Evolutionary conservation across 1,284 basidiomycete species (phyloP).

Genomic region (Tetrapyrgos nigripes): DNA sequence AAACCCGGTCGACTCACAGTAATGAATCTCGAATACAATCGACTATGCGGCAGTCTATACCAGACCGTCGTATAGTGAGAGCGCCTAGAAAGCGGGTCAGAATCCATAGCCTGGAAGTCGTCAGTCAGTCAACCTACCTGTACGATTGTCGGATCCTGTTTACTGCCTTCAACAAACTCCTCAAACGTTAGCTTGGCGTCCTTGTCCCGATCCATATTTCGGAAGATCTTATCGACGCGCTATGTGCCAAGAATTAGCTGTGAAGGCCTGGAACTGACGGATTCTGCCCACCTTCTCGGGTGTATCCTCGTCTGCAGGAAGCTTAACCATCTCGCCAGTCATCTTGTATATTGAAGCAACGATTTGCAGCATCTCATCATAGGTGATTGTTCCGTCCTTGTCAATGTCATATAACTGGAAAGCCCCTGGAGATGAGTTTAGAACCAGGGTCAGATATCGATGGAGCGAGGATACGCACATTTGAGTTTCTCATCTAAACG

Average conservation of each 20-base stretch:
- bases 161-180: conserved; percentile 96
- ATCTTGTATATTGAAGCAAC: conserved; percentile 98
- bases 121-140: conserved; percentile 64
- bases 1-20: background rate
- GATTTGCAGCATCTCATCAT: conserved; percentile 98
- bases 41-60: conserved; percentile 53
- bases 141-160: conserved; percentile 97
- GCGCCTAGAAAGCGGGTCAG: conserved; percentile 51
- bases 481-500: conserved; percentile 98
- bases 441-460: conserved; percentile 13
- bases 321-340: conserved; percentile 99
- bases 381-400: conserved; percentile 95
- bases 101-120: conserved; percentile 14
- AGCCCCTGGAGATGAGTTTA: conserved; percentile 74
- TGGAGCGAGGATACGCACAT: conserved; percentile 64
- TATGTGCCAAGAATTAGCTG: no score
- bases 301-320: conserved; percentile 97
- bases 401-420: conserved; percentile 99
- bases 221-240: conserved; percentile 97
- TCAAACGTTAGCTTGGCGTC: conserved; percentile 90
- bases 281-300: conserved; percentile 85
- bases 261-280: conserved; percentile 5
- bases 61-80: conserved; percentile 81
- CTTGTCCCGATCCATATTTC: conserved; percentile 92
- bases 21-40: background rate